phyloP scores from a whole-genome alignment of 768 basidiomycete species.

The Candolleomyces efflorescens region DNA sequence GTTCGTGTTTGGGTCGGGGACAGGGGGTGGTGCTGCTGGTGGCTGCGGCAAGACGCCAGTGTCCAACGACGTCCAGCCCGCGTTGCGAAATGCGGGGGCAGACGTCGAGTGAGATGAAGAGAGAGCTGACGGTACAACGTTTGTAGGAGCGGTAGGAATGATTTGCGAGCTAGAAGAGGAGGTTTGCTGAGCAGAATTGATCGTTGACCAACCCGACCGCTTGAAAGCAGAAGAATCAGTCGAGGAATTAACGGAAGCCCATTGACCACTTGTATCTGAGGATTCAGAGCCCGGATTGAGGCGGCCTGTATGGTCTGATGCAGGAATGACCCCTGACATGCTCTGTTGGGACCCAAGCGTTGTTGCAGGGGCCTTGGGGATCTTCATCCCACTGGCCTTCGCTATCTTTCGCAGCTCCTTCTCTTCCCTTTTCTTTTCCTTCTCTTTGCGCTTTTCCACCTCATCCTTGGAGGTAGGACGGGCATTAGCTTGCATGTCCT shows the following conservation, averaged over 20 bases:
- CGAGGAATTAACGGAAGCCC: constrained; percentile 36
- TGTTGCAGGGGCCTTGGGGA: constrained; percentile 40
- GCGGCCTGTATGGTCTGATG: too few relatives aligned
- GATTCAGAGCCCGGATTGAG: constrained; percentile 5
- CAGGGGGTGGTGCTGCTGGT: too few relatives aligned
- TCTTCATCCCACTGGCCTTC: constrained; percentile 74
- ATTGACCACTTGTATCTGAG: constrained; percentile 41
- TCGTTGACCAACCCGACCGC: constrained; percentile 48
- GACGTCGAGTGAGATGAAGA: constrained; percentile 15
- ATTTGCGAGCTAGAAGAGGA: constrained; percentile 10
- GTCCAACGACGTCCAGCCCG: constrained; percentile 68
- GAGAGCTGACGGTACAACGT: constrained; percentile 10
- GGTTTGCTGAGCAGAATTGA: constrained; percentile 24
- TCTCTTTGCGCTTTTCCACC: constrained; percentile 73
- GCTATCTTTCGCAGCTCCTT: constrained; percentile 83
- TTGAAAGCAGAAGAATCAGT: constrained; percentile 30
- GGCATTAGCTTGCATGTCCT: constrained; percentile 75
- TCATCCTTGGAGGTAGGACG: constrained; percentile 65
- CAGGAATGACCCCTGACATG: too few relatives aligned
- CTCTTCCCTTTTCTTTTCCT: constrained; percentile 82
- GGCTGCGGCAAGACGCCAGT: constrained; percentile 34
- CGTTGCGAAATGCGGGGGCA: constrained; percentile 52
- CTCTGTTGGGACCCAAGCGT: constrained; percentile 8
- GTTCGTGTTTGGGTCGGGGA: too few relatives aligned
- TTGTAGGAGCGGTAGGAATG: constrained; percentile 8